Evolutionary conservation across 208 protist species (phyloP), one percentile per base, ranked within the genome.

Genomic region (Leishmania amazonensis): DNA sequence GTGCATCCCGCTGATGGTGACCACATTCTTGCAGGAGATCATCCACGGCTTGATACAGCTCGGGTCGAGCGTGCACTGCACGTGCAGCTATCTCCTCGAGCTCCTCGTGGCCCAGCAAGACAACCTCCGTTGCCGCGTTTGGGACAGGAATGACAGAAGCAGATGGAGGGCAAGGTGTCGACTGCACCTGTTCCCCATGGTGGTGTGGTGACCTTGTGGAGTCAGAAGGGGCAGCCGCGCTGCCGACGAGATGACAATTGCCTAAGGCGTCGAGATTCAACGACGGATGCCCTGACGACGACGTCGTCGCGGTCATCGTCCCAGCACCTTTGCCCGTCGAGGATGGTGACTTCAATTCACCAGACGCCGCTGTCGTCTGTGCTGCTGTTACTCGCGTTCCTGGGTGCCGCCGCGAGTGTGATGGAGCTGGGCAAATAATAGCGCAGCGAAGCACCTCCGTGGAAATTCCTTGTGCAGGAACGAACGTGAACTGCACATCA

Each of bases 81-180:
- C 74, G 85, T 4, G 11, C 76, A 35, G 57, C 68, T 40, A 90
- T 87, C 53, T 88, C 83, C 47, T 72, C 65, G 17, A 83, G 64
- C 42, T 94, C 91, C n/a, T 92, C 81, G 11, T 83, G 49, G 38
- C 70, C 81, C 35, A 94, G 38, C 51, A 90, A 64, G 21, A 87
- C 68, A 13, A 90, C 75, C 21, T 88, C 79, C 9, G 35, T 45
- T 35, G 3, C 65, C 65, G 13, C 65, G 38, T 45, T 70, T 45
- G 17, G 65, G 28, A n/a, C 65, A 70, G 65, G 38, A 70, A 45
- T 45, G 11, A 28, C 19, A 5, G 65, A 70, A 70, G n/a, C 2
- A 2, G 35, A 45, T 35, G 3, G 65, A 5, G 65, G 38, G 65
- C 35, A 21, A 28, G 38, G 38, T 4, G 38, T 9, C 65, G 38